Evolutionary conservation across 176 grass and related monocot genomes (phyloP).

Genomic region (Aegilops tauschii): DNA sequence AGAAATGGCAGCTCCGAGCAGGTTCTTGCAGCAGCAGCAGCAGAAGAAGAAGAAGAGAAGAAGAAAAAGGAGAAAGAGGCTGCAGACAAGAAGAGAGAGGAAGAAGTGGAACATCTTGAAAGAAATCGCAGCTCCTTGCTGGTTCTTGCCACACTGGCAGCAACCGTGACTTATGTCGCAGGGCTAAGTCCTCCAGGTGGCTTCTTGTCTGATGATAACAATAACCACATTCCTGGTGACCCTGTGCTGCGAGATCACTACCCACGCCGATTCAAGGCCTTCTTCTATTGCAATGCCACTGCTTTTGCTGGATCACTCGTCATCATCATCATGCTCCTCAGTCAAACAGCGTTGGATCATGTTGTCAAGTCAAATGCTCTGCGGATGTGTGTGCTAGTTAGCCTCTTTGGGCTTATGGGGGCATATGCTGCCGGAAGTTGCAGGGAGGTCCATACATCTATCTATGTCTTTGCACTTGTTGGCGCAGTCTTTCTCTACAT

Average conservation of each 20-base stretch:
- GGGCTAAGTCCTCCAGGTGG: constrained; percentile 45
- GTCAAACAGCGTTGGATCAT: constrained; percentile 37
- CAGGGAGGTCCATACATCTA: constrained; percentile 40
- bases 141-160: constrained; percentile 39
- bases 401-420: constrained; percentile 44
- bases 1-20: constrained; percentile 5
- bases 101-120: constrained; percentile 12
- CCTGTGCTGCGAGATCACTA: constrained; percentile 33
- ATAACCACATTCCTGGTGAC: constrained; percentile 28
- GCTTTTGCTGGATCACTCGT: constrained; percentile 44
- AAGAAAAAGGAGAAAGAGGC: background rate
- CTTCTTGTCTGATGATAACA: constrained; percentile 34
- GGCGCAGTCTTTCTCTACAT: constrained; percentile 34
- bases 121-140: constrained; percentile 31
- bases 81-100: background rate
- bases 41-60: background rate
- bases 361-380: constrained; percentile 47
- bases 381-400: constrained; percentile 34
- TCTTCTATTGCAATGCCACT: constrained; percentile 43
- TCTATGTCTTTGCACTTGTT: constrained; percentile 39
- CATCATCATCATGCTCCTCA: constrained; percentile 52
- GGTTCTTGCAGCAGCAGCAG: constrained; percentile 26
- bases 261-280: constrained; percentile 32
- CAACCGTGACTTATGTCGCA: constrained; percentile 31
- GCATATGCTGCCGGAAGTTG: constrained; percentile 48